Percentiles rank a stretch among this genome's conserved stretches.
These are phyloP conservation scores for Salmacisia buchloeana DNA, from an alignment of 1,284 basidiomycete species.

Conservation along the genomic window DNA sequence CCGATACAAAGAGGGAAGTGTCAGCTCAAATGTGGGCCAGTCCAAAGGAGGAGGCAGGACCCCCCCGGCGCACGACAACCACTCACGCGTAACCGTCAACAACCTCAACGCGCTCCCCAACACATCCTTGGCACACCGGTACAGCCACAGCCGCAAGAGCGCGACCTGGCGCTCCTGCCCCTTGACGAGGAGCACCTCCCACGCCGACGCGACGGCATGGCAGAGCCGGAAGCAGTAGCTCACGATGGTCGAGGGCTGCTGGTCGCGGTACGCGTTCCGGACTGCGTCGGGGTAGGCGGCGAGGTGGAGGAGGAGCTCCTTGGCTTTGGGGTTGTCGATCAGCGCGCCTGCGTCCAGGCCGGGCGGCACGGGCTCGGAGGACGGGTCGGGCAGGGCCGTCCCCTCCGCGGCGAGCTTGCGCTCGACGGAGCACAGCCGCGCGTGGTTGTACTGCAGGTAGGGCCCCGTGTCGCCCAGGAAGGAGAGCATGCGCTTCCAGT, in stretches of 20 bases:
- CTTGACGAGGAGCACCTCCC: constrained; percentile 79
- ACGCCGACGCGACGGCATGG: constrained; percentile 78
- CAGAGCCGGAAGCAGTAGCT: constrained; percentile 70
- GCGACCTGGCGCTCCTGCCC: constrained; percentile 68
- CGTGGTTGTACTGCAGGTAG: constrained; percentile 68
- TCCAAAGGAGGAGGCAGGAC: background rate
- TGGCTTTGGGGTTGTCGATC: constrained; percentile 62
- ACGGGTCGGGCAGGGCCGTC: constrained; percentile 60
- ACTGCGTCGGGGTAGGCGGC: constrained; percentile 88
- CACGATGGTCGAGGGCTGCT: constrained; percentile 83
- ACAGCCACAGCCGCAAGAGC: constrained; percentile 82
- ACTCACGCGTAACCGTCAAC: constrained; percentile 67
- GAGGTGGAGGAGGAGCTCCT: constrained; percentile 80
- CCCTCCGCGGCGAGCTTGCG: constrained; percentile 80
- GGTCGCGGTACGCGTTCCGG: constrained; percentile 71
- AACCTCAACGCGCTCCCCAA: constrained; percentile 78
- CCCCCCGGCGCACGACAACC: background rate
- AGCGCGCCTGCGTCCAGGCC: constrained; percentile 67
- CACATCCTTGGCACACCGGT: constrained; percentile 79
- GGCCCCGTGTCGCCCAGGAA: constrained; percentile 92
- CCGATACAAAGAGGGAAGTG: background rate
- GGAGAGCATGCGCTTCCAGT: constrained; percentile 88
- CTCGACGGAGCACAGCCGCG: constrained; percentile 83
- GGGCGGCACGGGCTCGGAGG: constrained; percentile 55
- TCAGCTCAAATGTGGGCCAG: too few relatives aligned